Base-by-base conservation (phyloP, 1,284 basidiomycete species). In the Ustilago lituana region DNA sequence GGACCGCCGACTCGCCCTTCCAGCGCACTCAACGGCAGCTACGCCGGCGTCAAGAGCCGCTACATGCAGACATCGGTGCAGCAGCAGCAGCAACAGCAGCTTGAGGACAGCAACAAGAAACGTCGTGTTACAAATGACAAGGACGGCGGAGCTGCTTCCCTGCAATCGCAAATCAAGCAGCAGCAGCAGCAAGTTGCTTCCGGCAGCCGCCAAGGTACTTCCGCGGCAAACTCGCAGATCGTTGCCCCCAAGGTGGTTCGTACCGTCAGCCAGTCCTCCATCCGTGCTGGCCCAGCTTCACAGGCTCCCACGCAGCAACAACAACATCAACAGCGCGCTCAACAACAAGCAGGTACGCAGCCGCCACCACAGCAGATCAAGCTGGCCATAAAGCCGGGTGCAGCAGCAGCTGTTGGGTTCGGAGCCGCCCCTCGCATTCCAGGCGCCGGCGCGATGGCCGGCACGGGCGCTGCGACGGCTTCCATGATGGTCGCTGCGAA, bases 41-140 rank as follows among this genome's bases (percentile, higher is more conserved):
- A 65, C 23, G 57, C 67, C 31, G 62, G 67, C n/a, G 61, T 69
- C 57, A 70, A 65, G 57, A 70, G 67, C 37, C 61, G 62, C 36
- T 65, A 70, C 50, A 70, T 64, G 61, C 67, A 70, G 46, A 32
- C 60, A 2, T 38, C 58, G 1, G 36, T 41, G 8, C 67, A 51
- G 23, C 64, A 56, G 23, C 54, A 51, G 26, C n/a, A n/a, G n/a
- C 53, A 49, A 37, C 49, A 57, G 35, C 51, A 50, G 27, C 24
- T 37, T 33, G 59, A 64, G 10, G 60, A 59, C 2, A 63, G 53
- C 41, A 68, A 57, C 55, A 73, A 73, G 49, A 73, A 73, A 55
- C 57, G 65, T 12, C 65, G 70, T 24, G 49, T 73, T 36, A 62
- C 70, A 6, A 62, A 61, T 29, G 70, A 73, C 44, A 58, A 48